Conservation (phyloP, 139 green algal species). For the Raphidocelis subcapitata region DNA sequence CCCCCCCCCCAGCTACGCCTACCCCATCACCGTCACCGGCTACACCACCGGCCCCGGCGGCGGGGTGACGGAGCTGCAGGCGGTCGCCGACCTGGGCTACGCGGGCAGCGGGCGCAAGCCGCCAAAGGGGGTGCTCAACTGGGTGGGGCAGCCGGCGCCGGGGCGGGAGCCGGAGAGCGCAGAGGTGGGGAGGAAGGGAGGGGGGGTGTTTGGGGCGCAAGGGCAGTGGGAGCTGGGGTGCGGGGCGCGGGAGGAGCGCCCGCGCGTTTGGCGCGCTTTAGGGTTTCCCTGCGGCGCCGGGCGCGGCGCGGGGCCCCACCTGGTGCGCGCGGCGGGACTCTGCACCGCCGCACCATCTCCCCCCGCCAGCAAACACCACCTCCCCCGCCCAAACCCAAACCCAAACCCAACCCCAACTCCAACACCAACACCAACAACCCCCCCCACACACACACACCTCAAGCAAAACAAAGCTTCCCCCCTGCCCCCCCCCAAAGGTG, state of each 20-base stretch:
- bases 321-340: too few species aligned
- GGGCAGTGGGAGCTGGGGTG: not conserved
- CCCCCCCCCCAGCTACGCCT: constrained; percentile 79
- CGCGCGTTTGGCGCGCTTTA: too few species aligned
- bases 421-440: too few species aligned
- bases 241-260: too few species aligned
- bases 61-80: constrained; percentile 69
- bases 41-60: constrained; percentile 51
- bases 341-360: too few species aligned
- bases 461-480: not conserved
- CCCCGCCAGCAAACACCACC: too few species aligned
- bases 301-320: too few species aligned
- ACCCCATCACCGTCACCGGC: constrained; percentile 79
- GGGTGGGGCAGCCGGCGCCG: constrained; percentile 81
- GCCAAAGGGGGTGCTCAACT: constrained; percentile 97
- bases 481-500: constrained; percentile 12
- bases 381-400: too few species aligned
- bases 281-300: too few species aligned
- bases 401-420: too few species aligned
- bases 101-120: constrained; percentile 52
- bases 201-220: not conserved
- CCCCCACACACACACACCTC: not conserved
- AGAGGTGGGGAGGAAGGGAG: constrained; percentile 15
- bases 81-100: constrained; percentile 50
- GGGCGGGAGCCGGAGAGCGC: constrained; percentile 54